phyloP scores from a whole-genome alignment of 164 flowering plant species.

The Vitis rupestris region DNA sequence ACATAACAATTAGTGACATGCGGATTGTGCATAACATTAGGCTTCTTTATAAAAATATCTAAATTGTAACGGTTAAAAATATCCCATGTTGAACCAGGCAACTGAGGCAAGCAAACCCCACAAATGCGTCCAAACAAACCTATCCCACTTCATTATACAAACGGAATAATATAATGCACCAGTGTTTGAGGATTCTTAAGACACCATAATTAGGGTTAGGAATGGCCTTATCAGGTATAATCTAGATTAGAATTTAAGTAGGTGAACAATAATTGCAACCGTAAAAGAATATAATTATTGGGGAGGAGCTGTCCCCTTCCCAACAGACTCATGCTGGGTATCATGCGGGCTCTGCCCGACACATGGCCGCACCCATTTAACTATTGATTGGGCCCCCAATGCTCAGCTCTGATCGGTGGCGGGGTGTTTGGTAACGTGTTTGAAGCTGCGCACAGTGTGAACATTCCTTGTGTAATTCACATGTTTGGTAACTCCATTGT shows the following conservation, averaged over 20 bases:
- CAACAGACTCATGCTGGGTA: slow-evolving; percentile 26
- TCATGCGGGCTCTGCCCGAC: slow-evolving; percentile 25
- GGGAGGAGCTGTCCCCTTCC: slow-evolving; percentile 16
- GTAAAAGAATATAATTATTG: neutral
- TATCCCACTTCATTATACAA: no score
- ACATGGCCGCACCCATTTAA: slow-evolving; percentile 27
- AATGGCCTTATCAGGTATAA: neutral
- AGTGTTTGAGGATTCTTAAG: neutral
- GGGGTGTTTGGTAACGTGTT: neutral
- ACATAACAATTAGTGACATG: no score
- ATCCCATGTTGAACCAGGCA: no score
- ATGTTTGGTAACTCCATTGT: no score
- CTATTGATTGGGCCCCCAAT: slow-evolving; percentile 4
- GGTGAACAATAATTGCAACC: neutral
- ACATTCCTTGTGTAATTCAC: neutral
- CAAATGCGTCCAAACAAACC: no score
- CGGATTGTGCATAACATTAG: no score
- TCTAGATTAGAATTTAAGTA: slow-evolving; percentile 1
- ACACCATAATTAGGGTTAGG: slow-evolving; percentile 7
- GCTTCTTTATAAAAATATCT: no score
- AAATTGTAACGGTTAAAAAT: no score
- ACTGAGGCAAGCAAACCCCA: no score
- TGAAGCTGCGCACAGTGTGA: neutral
- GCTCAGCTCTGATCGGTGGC: neutral
- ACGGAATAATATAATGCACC: no score